Conservation (phyloP, 306 rosid genomes). For the Sicyos baderoa region DNA sequence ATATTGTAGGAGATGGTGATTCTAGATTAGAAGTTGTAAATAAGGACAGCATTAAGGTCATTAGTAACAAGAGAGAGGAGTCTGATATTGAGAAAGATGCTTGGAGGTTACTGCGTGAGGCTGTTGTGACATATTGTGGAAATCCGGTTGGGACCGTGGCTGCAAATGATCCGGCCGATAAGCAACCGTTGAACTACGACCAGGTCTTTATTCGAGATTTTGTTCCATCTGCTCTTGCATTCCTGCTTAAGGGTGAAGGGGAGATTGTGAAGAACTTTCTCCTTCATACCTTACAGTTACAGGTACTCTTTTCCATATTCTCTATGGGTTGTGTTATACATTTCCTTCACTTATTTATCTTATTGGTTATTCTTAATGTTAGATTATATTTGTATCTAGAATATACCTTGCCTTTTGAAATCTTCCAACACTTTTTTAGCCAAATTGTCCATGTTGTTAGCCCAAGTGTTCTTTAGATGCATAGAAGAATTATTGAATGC, state of each 20-base stretch:
- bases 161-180: conserved; percentile 55
- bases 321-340: not conserved
- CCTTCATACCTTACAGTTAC: conserved; percentile 83
- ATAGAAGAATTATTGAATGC: no score
- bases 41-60: conserved; percentile 25
- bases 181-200: conserved; percentile 66
- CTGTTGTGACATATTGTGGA: conserved; percentile 72
- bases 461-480: no score
- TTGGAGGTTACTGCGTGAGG: conserved; percentile 59
- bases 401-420: no score
- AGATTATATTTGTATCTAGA: no score
- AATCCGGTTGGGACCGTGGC: conserved; percentile 85
- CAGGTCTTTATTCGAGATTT: conserved; percentile 89
- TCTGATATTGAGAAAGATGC: conserved; percentile 67
- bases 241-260: conserved; percentile 78
- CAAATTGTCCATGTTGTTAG: no score
- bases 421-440: no score
- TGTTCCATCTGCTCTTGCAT: conserved; percentile 82
- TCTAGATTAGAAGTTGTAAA: conserved; percentile 28
- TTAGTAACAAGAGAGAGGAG: conserved; percentile 31
- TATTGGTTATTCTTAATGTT: no score
- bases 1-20: conserved; percentile 29
- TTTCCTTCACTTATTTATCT: not conserved
- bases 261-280: conserved; percentile 87
- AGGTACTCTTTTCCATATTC: conserved; percentile 39